Base-by-base conservation (phyloP, 2,329 filamentous ascomycete species). In the Aspergillus sclerotialis region DNA sequence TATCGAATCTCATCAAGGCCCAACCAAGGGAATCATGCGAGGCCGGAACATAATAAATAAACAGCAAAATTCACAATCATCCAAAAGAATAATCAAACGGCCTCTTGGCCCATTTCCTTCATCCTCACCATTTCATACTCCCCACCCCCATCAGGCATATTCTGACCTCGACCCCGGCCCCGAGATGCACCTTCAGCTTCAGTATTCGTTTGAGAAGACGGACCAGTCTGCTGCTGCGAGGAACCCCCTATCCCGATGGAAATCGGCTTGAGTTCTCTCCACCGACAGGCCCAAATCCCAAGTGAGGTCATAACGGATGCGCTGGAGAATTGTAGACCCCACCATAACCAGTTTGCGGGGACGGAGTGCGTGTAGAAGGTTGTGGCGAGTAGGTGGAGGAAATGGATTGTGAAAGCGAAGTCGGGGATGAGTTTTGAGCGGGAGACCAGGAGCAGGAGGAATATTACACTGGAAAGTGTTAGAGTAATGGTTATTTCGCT, bases 341-440 rank as follows among this genome's bases (percentile, higher is more conserved):
- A 98, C 92, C 92, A 98, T 51, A 93, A 82, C 44, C 78, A 65
- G 58, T 90, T 81, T 7, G 74, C 71, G 2, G 92, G 92, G 17
- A 96, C 57, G 7, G 76, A 73, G 51, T 79, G 78, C 3, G 84
- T 82, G 63, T 94, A 94, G 21, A 94, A 59, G 13, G 80, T 81
- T 17, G 85, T 84, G 50, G 86, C 62, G 50, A 92, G 44, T 34
- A 94, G 75, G 58, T 94, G 85, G 27, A 94, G 68, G 58, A 84
- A 75, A 65, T 94, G 87, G 12, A 95, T 75, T 2, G 90, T 94
- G 15, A 95, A 69, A 19, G 87, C 85, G 60, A 96, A 98, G 64
- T 98, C 92, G 47, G 87, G 87, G 32, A 96, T 84, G 40, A 96
- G 82, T 61, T 96, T 96, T 30, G 84, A 92, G 42, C 92, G 86